Evolutionary conservation across 306 rosid genomes (phyloP).

Genomic region (Cucurbita ficifolia): DNA sequence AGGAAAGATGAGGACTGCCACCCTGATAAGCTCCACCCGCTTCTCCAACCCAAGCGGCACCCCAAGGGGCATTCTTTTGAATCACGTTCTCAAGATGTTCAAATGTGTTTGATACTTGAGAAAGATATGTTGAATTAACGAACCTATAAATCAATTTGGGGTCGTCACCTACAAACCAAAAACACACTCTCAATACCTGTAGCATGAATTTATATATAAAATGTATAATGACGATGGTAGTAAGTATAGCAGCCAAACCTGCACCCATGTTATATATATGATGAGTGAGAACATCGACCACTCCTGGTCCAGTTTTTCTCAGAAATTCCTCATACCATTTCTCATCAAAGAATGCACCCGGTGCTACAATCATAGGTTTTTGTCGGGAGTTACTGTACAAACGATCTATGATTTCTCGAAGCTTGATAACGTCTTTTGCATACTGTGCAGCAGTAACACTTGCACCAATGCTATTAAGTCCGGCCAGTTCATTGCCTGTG

Average conservation of each 20-base stretch:
- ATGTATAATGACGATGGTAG: neutral
- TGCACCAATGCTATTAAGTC: too few species aligned
- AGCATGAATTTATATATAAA: too few species aligned
- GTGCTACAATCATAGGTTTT: too few species aligned
- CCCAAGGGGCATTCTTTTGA: slow-evolving; percentile 29
- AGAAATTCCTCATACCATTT: neutral
- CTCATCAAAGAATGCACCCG: neutral
- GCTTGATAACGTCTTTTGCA: too few species aligned
- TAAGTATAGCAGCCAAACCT: neutral
- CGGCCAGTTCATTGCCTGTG: slow-evolving; percentile 35
- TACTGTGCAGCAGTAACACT: too few species aligned
- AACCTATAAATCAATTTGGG: slow-evolving; percentile 13
- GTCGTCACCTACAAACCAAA: slow-evolving; percentile 22
- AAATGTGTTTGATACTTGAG: too few species aligned
- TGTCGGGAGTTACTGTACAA: too few species aligned
- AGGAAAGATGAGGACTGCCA: too few species aligned
- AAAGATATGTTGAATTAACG: too few species aligned
- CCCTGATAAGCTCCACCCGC: slow-evolving; percentile 68
- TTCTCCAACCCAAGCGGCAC: slow-evolving; percentile 77
- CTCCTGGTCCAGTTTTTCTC: neutral
- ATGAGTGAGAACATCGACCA: neutral
- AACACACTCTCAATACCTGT: neutral
- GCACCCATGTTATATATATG: too few species aligned
- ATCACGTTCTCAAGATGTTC: slow-evolving; percentile 9
- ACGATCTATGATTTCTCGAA: too few species aligned